Conservation (phyloP, 495 filamentous ascomycete genomes). For the Penicilliopsis zonata region DNA sequence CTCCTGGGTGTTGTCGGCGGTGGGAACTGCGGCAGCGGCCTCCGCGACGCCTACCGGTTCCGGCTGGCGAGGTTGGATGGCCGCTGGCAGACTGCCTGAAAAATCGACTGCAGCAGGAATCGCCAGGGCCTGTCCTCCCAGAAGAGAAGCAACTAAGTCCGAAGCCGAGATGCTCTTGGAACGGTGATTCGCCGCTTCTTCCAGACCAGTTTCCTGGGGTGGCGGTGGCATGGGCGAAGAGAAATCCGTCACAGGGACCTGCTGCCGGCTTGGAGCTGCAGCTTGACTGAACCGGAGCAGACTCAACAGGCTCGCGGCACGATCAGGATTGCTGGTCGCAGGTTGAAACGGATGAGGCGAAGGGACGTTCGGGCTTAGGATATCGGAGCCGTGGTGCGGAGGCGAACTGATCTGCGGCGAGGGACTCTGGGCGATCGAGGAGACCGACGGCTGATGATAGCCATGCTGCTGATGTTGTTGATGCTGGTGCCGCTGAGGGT, state of each 20-base stretch:
- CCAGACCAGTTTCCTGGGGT: conserved; percentile 20
- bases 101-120: conserved; percentile 13
- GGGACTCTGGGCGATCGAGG: conserved; percentile 28
- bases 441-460: conserved; percentile 36
- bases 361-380: conserved; percentile 35
- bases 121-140: conserved; percentile 24
- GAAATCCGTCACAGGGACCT: conserved; percentile 10
- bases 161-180: conserved; percentile 47
- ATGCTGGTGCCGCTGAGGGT: conserved; percentile 17
- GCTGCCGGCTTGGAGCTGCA: conserved; percentile 19
- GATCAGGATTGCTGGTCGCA: conserved; percentile 41
- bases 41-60: conserved; percentile 15
- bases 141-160: conserved; percentile 51
- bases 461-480: conserved; percentile 16
- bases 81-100: conserved; percentile 5
- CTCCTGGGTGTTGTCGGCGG: conserved; percentile 47
- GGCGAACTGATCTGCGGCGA: conserved; percentile 27
- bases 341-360: conserved; percentile 18
- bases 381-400: conserved; percentile 36
- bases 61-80: conserved; percentile 8
- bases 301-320: conserved; percentile 63
- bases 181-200: conserved; percentile 27
- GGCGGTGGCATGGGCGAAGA: conserved; percentile 28
- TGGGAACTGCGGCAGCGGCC: conserved; percentile 13
- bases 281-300: conserved; percentile 72